Conservation (phyloP, 164 flowering plant genomes). For the Liriodendron chinense region DNA sequence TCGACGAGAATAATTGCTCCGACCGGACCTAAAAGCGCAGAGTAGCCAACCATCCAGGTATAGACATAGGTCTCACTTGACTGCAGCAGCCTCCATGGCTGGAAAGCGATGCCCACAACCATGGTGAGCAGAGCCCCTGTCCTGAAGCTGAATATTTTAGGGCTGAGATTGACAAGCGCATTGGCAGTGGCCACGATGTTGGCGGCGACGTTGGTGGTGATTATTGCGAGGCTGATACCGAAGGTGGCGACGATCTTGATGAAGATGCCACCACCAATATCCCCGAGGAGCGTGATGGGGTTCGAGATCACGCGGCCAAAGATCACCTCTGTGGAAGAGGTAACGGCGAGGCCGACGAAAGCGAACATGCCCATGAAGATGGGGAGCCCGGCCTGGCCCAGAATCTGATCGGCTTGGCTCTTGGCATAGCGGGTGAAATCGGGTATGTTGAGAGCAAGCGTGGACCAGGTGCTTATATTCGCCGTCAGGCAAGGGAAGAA, state of each 20-base stretch:
- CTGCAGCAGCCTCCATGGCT: constrained; percentile 80
- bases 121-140: constrained; percentile 87
- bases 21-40: constrained; percentile 85
- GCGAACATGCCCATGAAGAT: constrained; percentile 87
- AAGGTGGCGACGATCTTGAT: constrained; percentile 59
- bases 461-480: constrained; percentile 87
- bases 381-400: constrained; percentile 86
- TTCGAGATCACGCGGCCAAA: constrained; percentile 75
- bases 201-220: constrained; percentile 91
- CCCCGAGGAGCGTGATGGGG: constrained; percentile 73
- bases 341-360: constrained; percentile 81
- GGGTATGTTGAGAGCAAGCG: constrained; percentile 82
- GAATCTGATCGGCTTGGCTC: constrained; percentile 72
- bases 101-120: constrained; percentile 69
- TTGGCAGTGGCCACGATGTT: constrained; percentile 95
- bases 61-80: constrained; percentile 79
- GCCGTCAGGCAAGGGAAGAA: constrained; percentile 94
- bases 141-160: constrained; percentile 63
- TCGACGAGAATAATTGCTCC: constrained; percentile 74
- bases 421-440: constrained; percentile 87
- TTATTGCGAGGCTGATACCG: constrained; percentile 74
- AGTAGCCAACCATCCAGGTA: constrained; percentile 91
- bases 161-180: constrained; percentile 81
- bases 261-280: constrained; percentile 37
- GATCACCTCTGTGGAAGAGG: constrained; percentile 72